Conservation (phyloP, 768 basidiomycete species). For the Pisolithus tinctorius region DNA sequence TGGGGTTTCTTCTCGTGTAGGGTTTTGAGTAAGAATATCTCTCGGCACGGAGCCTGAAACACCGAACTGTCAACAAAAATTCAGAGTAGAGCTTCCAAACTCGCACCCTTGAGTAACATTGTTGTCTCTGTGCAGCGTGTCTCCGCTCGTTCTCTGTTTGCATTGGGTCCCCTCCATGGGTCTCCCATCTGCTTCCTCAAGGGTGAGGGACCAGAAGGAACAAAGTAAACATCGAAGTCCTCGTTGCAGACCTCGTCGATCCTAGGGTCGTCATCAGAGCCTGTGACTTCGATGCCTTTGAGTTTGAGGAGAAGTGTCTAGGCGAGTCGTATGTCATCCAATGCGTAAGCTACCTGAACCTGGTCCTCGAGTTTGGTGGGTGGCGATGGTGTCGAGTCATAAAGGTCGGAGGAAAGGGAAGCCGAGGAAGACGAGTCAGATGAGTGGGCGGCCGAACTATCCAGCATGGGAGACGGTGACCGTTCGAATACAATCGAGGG, state of each 20-base stretch:
- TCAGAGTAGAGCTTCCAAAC: background rate
- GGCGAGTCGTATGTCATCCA: conserved; percentile 61
- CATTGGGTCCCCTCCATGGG: conserved; percentile 30
- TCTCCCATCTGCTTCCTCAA: conserved; percentile 38
- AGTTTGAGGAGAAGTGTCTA: conserved; percentile 57
- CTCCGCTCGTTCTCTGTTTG: conserved; percentile 28
- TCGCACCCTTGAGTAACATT: conserved; percentile 18
- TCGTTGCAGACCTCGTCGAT: conserved; percentile 53
- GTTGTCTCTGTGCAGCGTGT: conserved; percentile 15
- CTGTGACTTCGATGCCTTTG: conserved; percentile 54
- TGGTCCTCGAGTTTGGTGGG: conserved; percentile 51
- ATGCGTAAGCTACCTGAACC: conserved; percentile 60
- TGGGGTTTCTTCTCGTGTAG: conserved; percentile 17
- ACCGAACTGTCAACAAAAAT: conserved; percentile 1
- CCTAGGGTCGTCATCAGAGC: conserved; percentile 53
- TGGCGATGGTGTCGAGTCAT: conserved; percentile 39
- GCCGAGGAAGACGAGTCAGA: conserved; percentile 15
- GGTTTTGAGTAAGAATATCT: background rate
- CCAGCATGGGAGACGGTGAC: conserved; percentile 5
- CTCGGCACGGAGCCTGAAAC: conserved; percentile 14
- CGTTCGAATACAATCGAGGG: background rate
- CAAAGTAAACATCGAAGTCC: conserved; percentile 35
- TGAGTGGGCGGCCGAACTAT: conserved; percentile 5
- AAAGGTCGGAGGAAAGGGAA: conserved; percentile 31
- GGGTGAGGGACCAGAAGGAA: conserved; percentile 31